Conservation (phyloP, 345 rosid species). For the Turnera subulata region DNA sequence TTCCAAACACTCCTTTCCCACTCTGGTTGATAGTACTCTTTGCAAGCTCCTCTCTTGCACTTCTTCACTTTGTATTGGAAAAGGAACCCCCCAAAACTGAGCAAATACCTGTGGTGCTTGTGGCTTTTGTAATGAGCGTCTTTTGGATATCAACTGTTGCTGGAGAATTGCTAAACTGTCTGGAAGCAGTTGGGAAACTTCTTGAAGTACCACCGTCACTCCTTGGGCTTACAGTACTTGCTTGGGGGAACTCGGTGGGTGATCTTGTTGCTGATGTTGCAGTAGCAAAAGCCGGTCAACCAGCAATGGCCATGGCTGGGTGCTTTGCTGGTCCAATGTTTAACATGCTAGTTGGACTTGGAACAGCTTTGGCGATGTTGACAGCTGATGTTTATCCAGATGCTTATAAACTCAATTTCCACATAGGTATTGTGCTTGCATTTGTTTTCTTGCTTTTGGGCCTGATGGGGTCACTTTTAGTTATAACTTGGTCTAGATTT, state of each 20-base stretch:
- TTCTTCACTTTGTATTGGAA: conserved; percentile 72
- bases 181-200: conserved; percentile 70
- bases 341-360: conserved; percentile 97
- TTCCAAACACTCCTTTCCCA: conserved; percentile 65
- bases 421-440: conserved; percentile 75
- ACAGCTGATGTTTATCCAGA: conserved; percentile 71
- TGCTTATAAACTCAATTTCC: conserved; percentile 74
- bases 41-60: conserved; percentile 62
- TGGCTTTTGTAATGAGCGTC: conserved; percentile 88
- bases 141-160: conserved; percentile 96
- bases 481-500: conserved; percentile 91
- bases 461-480: conserved; percentile 87
- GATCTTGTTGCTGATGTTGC: conserved; percentile 98
- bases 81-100: conserved; percentile 81
- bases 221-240: conserved; percentile 89
- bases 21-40: conserved; percentile 75
- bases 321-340: conserved; percentile 99
- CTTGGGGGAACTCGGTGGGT: conserved; percentile 98
- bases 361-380: conserved; percentile 70
- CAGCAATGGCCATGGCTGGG: conserved; percentile 99
- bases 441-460: conserved; percentile 87
- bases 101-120: conserved; percentile 52
- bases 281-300: conserved; percentile 94
- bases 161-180: conserved; percentile 85
- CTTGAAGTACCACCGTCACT: conserved; percentile 78